Base-by-base conservation (phyloP, 768 basidiomycete genomes). In the Hortiboletus flavorubellus region DNA sequence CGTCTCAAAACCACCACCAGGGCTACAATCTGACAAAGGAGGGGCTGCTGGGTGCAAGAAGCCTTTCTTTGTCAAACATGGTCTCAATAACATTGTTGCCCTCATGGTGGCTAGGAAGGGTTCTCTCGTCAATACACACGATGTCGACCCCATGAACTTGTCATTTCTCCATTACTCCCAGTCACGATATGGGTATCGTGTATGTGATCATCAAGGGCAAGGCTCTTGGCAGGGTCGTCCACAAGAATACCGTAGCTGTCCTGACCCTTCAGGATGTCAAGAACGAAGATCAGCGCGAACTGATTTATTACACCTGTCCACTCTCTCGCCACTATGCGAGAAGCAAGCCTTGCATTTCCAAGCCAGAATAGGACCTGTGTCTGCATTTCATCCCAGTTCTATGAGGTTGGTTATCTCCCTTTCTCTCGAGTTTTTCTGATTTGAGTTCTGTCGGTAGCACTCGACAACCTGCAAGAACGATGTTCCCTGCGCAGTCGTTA, bases 201-300 rank as follows among this genome's bases (percentile, higher is more conserved):
- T 98, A 99, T 77, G 92, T 94, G 61, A 97, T 99, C 62, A 94
- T 96, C 65, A 98, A 97, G 80, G 90, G 91, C 78, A 98, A 98
- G 78, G 93, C 96, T 72, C 91, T 98, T 68, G 96, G 96, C 65
- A 93, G 95, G 8, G 93, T 98, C 58, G 93, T 95, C 39, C 93
- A 97, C 84, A 97, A 97, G 86, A 98, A 26, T n/a, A n/a, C n/a
- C n/a, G n/a, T n/a, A n/a, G n/a, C n/a, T n/a, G n/a, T n/a, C n/a
- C n/a, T n/a, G n/a, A n/a, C n/a, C n/a, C n/a, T n/a, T n/a, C n/a
- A n/a, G n/a, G n/a, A n/a, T n/a, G n/a, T n/a, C n/a, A n/a, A n/a
- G n/a, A n/a, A n/a, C n/a, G n/a, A n/a, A n/a, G n/a, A n/a, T n/a
- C n/a, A n/a, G n/a, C n/a, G n/a, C n/a, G n/a, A n/a, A n/a, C n/a